Conservation (phyloP, 805 yeast species). For the Myxozyma monticola region DNA sequence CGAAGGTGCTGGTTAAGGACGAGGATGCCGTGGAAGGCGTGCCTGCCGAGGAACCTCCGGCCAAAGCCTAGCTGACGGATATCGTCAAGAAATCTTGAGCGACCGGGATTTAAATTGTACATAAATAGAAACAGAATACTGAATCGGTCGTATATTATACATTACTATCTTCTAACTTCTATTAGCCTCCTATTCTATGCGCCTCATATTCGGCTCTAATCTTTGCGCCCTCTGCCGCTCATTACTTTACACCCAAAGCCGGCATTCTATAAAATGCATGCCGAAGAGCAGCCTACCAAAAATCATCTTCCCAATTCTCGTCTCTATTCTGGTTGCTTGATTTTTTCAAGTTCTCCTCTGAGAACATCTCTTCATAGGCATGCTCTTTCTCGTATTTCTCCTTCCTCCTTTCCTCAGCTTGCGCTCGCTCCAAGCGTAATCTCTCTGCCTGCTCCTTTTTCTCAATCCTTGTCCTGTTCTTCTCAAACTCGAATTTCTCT, state of each 20-base stretch:
- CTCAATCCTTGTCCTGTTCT: conserved; percentile 37
- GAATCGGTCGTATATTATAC: no score
- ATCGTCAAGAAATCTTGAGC: background rate
- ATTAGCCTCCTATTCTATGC: background rate
- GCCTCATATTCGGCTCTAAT: no score
- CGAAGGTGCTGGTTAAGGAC: conserved; percentile 10
- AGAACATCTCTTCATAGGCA: conserved; percentile 51
- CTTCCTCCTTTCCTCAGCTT: conserved; percentile 35
- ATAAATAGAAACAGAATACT: no score
- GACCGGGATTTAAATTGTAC: no score
- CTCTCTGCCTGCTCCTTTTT: conserved; percentile 42
- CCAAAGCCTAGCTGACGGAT: no score
- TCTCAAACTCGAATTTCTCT: conserved; percentile 46
- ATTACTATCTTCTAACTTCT: background rate
- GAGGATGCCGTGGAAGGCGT: background rate
- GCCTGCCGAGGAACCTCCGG: conserved; percentile 1
- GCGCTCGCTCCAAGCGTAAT: conserved; percentile 45
- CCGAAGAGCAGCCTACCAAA: conserved; percentile 41
- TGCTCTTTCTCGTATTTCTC: conserved; percentile 42
- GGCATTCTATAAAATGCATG: background rate
- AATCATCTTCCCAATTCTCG: conserved; percentile 61
- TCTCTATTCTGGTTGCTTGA: conserved; percentile 50
- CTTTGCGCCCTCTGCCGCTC: no score
- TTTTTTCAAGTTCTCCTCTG: conserved; percentile 48
- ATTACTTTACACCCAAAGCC: background rate